Base-by-base conservation (phyloP, 1,284 basidiomycete genomes). In the Austroboletus olivaceoglutinosus region DNA sequence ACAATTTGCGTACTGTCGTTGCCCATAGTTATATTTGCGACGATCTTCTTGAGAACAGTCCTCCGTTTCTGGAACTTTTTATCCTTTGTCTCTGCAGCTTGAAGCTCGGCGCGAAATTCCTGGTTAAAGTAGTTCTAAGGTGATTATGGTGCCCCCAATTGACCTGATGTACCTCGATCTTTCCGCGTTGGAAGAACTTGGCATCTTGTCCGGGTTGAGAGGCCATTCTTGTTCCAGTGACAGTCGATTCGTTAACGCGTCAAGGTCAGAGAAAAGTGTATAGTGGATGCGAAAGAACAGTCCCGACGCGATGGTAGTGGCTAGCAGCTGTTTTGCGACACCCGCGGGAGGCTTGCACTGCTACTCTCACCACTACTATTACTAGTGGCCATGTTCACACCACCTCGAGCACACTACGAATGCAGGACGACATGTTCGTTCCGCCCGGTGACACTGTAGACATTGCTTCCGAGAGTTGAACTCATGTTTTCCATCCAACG, bases 21-120 rank as follows among this genome's bases (percentile, higher is more conserved):
- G 51, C 93, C 93, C 86, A 95, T 95, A 2, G 93, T 97, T 68
- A 95, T 95, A 70, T 93, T 94, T 44, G 93, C 91, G 19, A 96
- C 92, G 58, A 98, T 89, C 77, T 95, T 95, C 81, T 98, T 98
- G 63, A 98, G 73, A 21, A 91, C 89, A 0, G 82, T 92, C 80
- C 93, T 96, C 59, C 92, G 82, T 72, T 93, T 93, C 58, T 82
- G 74, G 59, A 83, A 97, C 62, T 93, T 94, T 80, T 97, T 98
- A 79, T 98, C 94, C 73, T 93, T 93, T 55, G 86, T 78, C 66
- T 92, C 90, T 8, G 92, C 87, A 50, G 89, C 88, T 67, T 93
- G 90, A 43, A 98, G 79, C 71, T 97, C 94, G 55, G 88, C 80
- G 47, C 89, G 86, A 63, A 91, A 89, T 76, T 91, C 88, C 89